Conservation (phyloP, 495 filamentous ascomycete genomes). For the Aspergillus wentii region DNA sequence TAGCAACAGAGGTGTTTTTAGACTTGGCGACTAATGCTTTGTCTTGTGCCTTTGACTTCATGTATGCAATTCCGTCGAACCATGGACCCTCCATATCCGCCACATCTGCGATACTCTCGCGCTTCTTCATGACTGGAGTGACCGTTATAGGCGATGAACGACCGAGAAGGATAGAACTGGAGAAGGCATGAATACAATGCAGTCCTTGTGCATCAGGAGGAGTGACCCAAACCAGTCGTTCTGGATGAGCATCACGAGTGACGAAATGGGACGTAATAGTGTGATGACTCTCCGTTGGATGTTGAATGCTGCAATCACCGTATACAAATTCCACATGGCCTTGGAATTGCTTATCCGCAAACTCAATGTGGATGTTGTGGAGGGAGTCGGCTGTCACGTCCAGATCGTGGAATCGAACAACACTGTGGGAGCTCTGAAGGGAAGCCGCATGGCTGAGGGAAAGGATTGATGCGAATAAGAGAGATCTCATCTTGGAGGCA, state of each 20-base stretch:
- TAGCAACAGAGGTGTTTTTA: slow-evolving; percentile 45
- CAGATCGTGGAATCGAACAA: no score
- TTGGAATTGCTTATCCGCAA: slow-evolving; percentile 19
- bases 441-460: no score
- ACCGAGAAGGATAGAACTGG: slow-evolving; percentile 13
- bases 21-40: slow-evolving; percentile 47
- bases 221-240: slow-evolving; percentile 29
- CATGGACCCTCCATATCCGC: slow-evolving; percentile 58
- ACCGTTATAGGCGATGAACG: slow-evolving; percentile 20
- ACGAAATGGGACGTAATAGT: slow-evolving; percentile 20
- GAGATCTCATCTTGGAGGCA: no score
- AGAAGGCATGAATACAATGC: slow-evolving; percentile 31
- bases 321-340: slow-evolving; percentile 26
- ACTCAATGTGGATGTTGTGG: slow-evolving; percentile 28
- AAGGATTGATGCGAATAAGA: no score
- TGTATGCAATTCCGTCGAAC: slow-evolving; percentile 63
- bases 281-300: slow-evolving; percentile 18
- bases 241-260: slow-evolving; percentile 22
- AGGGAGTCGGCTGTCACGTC: slow-evolving; percentile 24
- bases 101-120: slow-evolving; percentile 28
- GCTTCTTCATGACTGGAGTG: slow-evolving; percentile 10
- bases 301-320: slow-evolving; percentile 20
- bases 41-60: slow-evolving; percentile 50
- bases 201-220: slow-evolving; percentile 23
- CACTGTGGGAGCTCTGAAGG: no score